Percentiles rank a stretch among this genome's conserved stretches.
phyloP scores from a whole-genome alignment of 192 early-diverging fungal species.

The Paraglomus occultum region DNA sequence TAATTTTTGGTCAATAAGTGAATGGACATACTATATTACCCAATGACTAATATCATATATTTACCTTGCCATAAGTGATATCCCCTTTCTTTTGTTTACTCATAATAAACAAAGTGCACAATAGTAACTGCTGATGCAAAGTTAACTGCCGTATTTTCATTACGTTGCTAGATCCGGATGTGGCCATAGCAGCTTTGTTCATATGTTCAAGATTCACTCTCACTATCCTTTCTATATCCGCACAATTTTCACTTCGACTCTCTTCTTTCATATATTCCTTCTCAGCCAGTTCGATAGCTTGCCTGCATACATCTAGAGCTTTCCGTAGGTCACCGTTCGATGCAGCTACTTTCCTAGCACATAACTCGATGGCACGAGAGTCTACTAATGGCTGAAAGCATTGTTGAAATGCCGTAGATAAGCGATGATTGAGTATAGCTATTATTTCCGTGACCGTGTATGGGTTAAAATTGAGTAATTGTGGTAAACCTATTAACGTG shows the following conservation, averaged over 20 bases:
- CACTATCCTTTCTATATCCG: background rate
- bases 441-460: slow-evolving; percentile 84
- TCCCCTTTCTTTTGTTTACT: slow-evolving; percentile 1
- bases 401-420: slow-evolving; percentile 41
- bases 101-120: background rate
- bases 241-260: background rate
- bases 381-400: slow-evolving; percentile 66
- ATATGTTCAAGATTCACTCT: slow-evolving; percentile 3
- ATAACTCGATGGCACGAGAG: slow-evolving; percentile 81
- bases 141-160: background rate
- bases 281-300: slow-evolving; percentile 84
- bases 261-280: slow-evolving; percentile 54
- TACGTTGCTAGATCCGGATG: background rate
- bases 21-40: background rate
- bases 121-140: background rate
- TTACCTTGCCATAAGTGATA: slow-evolving; percentile 1
- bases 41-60: background rate
- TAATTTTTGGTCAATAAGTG: background rate
- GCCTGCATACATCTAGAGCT: slow-evolving; percentile 79
- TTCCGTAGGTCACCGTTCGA: slow-evolving; percentile 80
- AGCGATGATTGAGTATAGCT: slow-evolving; percentile 83
- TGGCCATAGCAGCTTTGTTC: background rate
- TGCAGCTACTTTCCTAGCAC: slow-evolving; percentile 87
- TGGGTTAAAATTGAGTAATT: slow-evolving; percentile 83
- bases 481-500: slow-evolving; percentile 53